phyloP scores from a whole-genome alignment of 805 yeast genomes.

The Starmerella vitae region DNA sequence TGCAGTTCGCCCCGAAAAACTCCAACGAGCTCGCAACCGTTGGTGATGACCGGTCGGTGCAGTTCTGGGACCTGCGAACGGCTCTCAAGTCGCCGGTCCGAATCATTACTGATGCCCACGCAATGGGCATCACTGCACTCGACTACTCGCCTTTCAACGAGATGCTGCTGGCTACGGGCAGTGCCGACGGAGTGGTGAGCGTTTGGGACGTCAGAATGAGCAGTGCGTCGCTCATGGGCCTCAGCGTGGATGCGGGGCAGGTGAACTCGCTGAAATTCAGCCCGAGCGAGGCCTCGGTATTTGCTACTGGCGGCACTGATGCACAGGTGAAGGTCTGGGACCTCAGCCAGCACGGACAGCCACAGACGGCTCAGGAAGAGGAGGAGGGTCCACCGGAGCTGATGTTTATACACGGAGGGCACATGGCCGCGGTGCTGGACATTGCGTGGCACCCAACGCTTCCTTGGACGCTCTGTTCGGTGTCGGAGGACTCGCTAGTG shows the following conservation, averaged over 20 bases:
- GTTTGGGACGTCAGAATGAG: slow-evolving; percentile 65
- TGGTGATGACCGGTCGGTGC: slow-evolving; percentile 60
- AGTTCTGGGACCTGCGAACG: slow-evolving; percentile 40
- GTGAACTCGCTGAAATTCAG: slow-evolving; percentile 46
- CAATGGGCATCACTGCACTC: slow-evolving; percentile 54
- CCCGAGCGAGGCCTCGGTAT: slow-evolving; percentile 35
- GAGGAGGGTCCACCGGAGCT: slow-evolving; percentile 64
- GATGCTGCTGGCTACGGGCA: slow-evolving; percentile 57
- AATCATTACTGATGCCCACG: slow-evolving; percentile 35
- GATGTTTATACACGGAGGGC: slow-evolving; percentile 76
- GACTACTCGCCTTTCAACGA: slow-evolving; percentile 45
- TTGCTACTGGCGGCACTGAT: slow-evolving; percentile 53
- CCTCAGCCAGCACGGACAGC: slow-evolving; percentile 39
- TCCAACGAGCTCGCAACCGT: slow-evolving; percentile 54
- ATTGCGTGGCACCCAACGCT: slow-evolving; percentile 52
- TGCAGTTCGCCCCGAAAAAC: slow-evolving; percentile 49
- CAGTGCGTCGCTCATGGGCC: slow-evolving; percentile 42
- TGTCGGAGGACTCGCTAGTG: slow-evolving; percentile 61
- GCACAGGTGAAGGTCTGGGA: slow-evolving; percentile 68
- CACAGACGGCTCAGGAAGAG: slow-evolving; percentile 40
- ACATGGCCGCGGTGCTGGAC: slow-evolving; percentile 54
- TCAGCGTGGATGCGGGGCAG: slow-evolving; percentile 52
- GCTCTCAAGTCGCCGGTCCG: slow-evolving; percentile 6
- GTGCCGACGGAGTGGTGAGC: slow-evolving; percentile 59
- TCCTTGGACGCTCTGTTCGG: slow-evolving; percentile 46